phyloP scores from a whole-genome alignment of 495 filamentous ascomycete species.

The Amorphotheca resinae region DNA sequence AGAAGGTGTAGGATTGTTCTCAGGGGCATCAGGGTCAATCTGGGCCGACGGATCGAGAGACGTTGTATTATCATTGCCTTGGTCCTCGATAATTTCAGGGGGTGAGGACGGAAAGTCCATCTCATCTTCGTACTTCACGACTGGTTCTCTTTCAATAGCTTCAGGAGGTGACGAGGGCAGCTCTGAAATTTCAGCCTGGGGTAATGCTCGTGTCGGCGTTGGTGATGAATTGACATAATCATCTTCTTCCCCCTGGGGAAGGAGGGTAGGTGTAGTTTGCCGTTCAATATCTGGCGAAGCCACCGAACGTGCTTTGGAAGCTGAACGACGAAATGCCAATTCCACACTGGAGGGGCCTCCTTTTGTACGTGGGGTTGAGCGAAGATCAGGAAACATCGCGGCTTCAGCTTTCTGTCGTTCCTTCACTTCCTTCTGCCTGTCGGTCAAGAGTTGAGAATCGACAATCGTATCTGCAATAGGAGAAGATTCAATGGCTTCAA shows the following conservation, averaged over 20 bases:
- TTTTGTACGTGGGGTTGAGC: conserved; percentile 14
- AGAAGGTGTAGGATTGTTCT: conserved; percentile 4
- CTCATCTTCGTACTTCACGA: conserved; percentile 1
- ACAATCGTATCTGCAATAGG: conserved; percentile 27
- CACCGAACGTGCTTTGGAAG: conserved; percentile 6
- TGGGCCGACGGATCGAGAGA: conserved; percentile 17
- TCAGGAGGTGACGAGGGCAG: conserved; percentile 43
- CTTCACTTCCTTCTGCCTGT: conserved; percentile 58
- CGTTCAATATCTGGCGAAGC: conserved; percentile 17
- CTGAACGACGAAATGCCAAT: conserved; percentile 10
- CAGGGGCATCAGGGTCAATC: conserved; percentile 9
- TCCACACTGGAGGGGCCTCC: conserved; percentile 13
- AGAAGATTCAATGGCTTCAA: conserved; percentile 51
- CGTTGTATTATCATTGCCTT: background rate
- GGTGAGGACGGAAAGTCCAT: conserved; percentile 11
- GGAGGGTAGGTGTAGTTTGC: conserved; percentile 36
- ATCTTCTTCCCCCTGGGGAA: conserved; percentile 34
- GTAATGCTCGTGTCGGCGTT: conserved; percentile 40
- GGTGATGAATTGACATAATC: conserved; percentile 71
- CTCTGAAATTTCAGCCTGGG: conserved; percentile 32
- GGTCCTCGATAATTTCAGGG: conserved; percentile 3
- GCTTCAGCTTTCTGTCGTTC: conserved; percentile 50
- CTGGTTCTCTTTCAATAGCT: conserved; percentile 2
- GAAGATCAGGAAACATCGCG: conserved; percentile 50
- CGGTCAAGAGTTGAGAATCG: conserved; percentile 59